A percentile compares a stretch with the other conserved stretches of the same genome.
Conservation (phyloP, 1,284 basidiomycete genomes). For the Moesziomyces sp. region DNA sequence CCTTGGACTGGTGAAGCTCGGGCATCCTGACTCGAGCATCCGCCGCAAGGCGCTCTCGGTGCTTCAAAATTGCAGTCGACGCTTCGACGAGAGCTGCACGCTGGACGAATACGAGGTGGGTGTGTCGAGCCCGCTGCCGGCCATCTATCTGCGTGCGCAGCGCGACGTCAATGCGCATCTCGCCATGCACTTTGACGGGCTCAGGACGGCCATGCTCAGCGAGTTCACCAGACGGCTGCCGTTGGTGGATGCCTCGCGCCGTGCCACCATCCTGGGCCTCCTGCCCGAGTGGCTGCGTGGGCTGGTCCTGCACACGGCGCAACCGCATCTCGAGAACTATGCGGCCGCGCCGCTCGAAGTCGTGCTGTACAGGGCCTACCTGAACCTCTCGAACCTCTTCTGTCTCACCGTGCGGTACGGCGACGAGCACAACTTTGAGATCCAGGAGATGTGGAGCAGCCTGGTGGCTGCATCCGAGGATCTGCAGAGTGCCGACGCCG, state of each 20-base stretch:
- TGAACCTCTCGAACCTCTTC: conserved; percentile 81
- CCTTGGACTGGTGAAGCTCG: conserved; percentile 84
- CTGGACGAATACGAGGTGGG: conserved; percentile 75
- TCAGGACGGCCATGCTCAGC: conserved; percentile 77
- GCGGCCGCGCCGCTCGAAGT: conserved; percentile 32
- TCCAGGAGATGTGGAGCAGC: conserved; percentile 82
- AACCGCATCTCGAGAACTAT: conserved; percentile 19
- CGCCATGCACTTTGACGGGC: conserved; percentile 80
- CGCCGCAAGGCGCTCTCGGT: conserved; percentile 83
- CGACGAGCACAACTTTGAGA: conserved; percentile 81
- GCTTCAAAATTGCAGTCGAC: conserved; percentile 75
- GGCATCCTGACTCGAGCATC: conserved; percentile 77
- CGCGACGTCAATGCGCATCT: conserved; percentile 80
- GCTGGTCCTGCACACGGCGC: conserved; percentile 43
- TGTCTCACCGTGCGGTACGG: conserved; percentile 83
- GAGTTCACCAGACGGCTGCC: conserved; percentile 81
- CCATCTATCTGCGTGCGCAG: conserved; percentile 84
- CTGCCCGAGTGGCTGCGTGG: conserved; percentile 58
- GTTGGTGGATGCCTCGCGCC: conserved; percentile 69
- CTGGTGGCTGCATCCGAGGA: conserved; percentile 72
- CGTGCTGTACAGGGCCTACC: conserved; percentile 50
- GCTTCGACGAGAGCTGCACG: conserved; percentile 37
- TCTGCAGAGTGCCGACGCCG: conserved; percentile 79
- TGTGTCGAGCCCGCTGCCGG: conserved; percentile 79
- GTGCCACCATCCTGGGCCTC: conserved; percentile 54